Evolutionary conservation across 257 asterid genomes (phyloP).

Genomic region (Solanum rostratum): DNA sequence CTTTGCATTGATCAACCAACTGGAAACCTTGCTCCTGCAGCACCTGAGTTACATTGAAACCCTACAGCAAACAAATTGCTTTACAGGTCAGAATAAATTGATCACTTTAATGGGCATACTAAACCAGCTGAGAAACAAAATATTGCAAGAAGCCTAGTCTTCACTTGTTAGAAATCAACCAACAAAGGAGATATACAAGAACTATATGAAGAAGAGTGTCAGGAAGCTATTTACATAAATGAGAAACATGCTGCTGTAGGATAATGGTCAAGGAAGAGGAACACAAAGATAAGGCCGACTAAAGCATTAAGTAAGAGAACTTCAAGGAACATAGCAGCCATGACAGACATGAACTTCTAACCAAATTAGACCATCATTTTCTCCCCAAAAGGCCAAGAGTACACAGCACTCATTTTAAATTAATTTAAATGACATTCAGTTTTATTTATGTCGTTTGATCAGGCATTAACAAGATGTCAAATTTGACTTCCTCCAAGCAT

Average conservation of each 20-base stretch:
- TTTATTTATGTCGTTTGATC: neutral
- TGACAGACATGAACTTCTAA: neutral
- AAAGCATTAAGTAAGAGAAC: neutral
- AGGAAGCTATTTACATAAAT: neutral
- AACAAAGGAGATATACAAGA: neutral
- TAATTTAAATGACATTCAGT: neutral
- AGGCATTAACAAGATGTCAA: neutral
- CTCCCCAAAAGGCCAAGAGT: neutral
- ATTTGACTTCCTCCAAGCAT: neutral
- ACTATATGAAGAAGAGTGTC: neutral
- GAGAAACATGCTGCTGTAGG: neutral
- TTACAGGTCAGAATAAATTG: neutral
- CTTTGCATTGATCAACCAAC: constrained; percentile 55
- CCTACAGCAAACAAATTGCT: constrained; percentile 28
- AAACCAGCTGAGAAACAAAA: neutral
- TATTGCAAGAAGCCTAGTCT: neutral
- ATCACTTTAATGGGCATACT: neutral
- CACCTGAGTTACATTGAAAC: constrained; percentile 30
- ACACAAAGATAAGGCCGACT: neutral
- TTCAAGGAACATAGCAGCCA: neutral
- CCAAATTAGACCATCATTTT: neutral
- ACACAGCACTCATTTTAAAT: neutral
- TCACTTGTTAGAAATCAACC: constrained; percentile 12
- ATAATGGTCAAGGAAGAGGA: neutral
- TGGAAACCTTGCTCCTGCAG: constrained; percentile 49